Conservation (phyloP, 2,329 filamentous ascomycete genomes). For the Ceratocystis harringtonii region DNA sequence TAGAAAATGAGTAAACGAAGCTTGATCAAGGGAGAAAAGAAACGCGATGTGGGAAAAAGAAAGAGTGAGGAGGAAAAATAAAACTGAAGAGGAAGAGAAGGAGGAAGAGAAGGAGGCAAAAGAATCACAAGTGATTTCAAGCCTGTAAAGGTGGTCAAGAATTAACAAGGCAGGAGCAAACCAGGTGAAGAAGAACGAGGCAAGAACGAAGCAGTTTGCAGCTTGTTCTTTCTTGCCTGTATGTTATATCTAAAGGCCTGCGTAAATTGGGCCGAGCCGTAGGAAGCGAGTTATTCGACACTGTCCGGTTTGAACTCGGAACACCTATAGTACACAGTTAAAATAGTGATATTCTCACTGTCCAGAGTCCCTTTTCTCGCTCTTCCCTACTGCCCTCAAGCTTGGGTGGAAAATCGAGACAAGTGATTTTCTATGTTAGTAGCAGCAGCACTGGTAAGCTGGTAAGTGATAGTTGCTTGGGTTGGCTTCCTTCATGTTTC, state of each 20-base stretch:
- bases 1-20: neutral
- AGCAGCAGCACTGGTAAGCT: neutral
- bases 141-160: neutral
- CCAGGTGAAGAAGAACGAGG: neutral
- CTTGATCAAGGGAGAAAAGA: neutral
- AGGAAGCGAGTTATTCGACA: neutral
- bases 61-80: neutral
- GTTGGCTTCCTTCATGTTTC: neutral
- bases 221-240: neutral
- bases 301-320: neutral
- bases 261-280: neutral
- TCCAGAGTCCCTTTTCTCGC: neutral
- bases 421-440: neutral
- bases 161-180: neutral
- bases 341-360: neutral
- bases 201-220: neutral
- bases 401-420: neutral
- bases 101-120: neutral
- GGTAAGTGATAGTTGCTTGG: slow-evolving; percentile 3
- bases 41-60: neutral
- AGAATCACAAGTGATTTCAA: neutral
- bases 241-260: neutral
- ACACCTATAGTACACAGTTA: neutral
- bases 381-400: neutral
- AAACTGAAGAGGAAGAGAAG: neutral